Evolutionary conservation across 2,329 filamentous ascomycete species (phyloP), one percentile per base, ranked within the genome.

Genomic region (Pezicula carpinea): DNA sequence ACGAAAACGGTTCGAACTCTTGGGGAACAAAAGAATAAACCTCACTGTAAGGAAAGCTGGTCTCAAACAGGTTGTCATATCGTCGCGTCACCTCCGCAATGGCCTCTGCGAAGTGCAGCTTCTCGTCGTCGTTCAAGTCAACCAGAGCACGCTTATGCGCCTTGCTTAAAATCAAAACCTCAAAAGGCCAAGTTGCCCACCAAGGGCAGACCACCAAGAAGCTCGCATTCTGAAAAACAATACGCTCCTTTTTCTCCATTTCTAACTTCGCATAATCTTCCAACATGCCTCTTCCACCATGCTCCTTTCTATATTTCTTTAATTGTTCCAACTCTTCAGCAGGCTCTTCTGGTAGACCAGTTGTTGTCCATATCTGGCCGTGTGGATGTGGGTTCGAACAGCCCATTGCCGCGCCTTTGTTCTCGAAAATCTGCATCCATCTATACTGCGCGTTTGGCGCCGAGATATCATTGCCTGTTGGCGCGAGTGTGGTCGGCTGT

Each of bases 361-460:
- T 96, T 0, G 91, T 95, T 2, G 89, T 93, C 93, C 93, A 99
- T 53, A 96, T 77, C 67, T 99, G 93, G 49, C 93, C 92, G 69
- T 99, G 93, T 0, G 93, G 93, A 66, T 99, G 93, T 1, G 93
- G 93, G 66, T 99, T 99, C 1, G 92, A 97, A 73, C 93, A 99
- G 43, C 93, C 93, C 93, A 99, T 99, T 10, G 92, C 89, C 1
- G 87, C 83, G 43, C 93, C 93, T 70, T 99, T 99, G 74, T 99
- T 99, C 71, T 99, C 93, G 53, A 99, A 99, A 54, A 99, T 97
- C 65, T 99, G 93, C 91, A 99, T 96, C 70, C 95, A 97, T 45
- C 87, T 82, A 60, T 95, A 89, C 68, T 95, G 89, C 44, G 87
- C 79, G 43, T 76, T 81, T 4, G 89, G 85, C 22, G 70, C 69